Evolutionary conservation across 345 rosid species (phyloP).

Genomic region (Camelina hispida): DNA sequence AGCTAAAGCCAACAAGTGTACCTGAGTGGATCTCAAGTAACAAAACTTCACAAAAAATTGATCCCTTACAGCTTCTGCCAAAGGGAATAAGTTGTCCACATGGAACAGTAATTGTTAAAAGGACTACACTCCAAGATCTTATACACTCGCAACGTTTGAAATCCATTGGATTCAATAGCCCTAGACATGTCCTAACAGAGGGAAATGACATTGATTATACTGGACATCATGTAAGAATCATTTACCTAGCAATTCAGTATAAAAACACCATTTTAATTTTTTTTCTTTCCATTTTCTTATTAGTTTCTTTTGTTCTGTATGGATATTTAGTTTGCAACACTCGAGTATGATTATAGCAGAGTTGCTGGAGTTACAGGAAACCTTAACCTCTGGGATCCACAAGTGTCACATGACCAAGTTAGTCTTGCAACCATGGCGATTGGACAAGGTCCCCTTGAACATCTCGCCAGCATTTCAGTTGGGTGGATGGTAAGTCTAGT

Average conservation of each 20-base stretch:
- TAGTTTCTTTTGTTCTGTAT: slow-evolving; percentile 10
- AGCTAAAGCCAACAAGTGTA: slow-evolving; percentile 27
- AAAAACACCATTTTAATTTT: not conserved
- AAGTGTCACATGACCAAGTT: slow-evolving; percentile 31
- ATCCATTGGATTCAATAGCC: slow-evolving; percentile 24
- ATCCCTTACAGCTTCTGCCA: slow-evolving; percentile 8
- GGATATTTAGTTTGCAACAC: slow-evolving; percentile 31
- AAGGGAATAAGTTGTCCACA: slow-evolving; percentile 34
- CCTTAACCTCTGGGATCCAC: slow-evolving; percentile 36
- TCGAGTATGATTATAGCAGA: not conserved
- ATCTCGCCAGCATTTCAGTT: slow-evolving; percentile 35
- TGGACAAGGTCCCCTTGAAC: slow-evolving; percentile 8
- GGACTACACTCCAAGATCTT: slow-evolving; percentile 37
- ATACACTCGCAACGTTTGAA: slow-evolving; percentile 7
- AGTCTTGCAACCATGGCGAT: slow-evolving; percentile 36
- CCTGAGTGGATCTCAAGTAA: slow-evolving; percentile 31
- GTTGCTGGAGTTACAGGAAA: slow-evolving; percentile 32
- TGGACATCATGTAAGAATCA: slow-evolving; percentile 39
- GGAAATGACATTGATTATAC: slow-evolving; percentile 3
- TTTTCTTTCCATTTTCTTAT: slow-evolving; percentile 9
- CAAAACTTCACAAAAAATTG: slow-evolving; percentile 11
- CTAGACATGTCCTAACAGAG: not conserved
- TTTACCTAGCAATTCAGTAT: not conserved
- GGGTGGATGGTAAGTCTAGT: slow-evolving; percentile 41
- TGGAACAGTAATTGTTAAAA: slow-evolving; percentile 38